These are phyloP conservation scores for Pleoardoris graminearum DNA, from an alignment of 2,329 filamentous ascomycete species.

Conservation along the genomic window DNA sequence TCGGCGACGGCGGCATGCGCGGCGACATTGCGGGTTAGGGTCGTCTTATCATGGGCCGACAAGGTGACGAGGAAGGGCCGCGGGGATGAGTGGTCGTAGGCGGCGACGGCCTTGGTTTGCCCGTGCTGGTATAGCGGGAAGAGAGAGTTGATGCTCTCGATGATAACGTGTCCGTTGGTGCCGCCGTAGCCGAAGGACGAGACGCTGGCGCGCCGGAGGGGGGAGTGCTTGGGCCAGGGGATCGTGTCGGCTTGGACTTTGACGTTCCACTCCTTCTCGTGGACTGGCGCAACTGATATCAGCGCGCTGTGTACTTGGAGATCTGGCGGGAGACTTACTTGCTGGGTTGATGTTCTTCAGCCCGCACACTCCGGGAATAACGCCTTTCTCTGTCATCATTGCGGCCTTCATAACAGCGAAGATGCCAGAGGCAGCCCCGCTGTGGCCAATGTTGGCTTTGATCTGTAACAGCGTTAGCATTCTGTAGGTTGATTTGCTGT, in stretches of 20 bases:
- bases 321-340: neutral
- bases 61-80: neutral
- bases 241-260: constrained; percentile 15
- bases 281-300: no score
- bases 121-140: neutral
- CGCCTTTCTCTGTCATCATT: constrained; percentile 41
- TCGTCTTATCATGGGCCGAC: no score
- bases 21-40: no score
- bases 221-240: constrained; percentile 1
- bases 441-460: constrained; percentile 48
- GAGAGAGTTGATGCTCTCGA: constrained; percentile 14
- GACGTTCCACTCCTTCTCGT: neutral
- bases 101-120: neutral
- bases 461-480: no score
- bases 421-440: constrained; percentile 42
- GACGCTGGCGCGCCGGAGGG: constrained; percentile 17
- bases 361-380: constrained; percentile 13
- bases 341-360: neutral
- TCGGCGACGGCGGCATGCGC: no score
- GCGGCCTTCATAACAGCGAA: constrained; percentile 44
- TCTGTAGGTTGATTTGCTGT: no score
- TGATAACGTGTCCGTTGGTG: constrained; percentile 28
- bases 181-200: constrained; percentile 33
- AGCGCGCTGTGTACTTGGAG: no score
- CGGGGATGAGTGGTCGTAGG: neutral